Evolutionary conservation across 2,329 filamentous ascomycete genomes (phyloP).

Genomic region (Chrysosporium queenslandicum): DNA sequence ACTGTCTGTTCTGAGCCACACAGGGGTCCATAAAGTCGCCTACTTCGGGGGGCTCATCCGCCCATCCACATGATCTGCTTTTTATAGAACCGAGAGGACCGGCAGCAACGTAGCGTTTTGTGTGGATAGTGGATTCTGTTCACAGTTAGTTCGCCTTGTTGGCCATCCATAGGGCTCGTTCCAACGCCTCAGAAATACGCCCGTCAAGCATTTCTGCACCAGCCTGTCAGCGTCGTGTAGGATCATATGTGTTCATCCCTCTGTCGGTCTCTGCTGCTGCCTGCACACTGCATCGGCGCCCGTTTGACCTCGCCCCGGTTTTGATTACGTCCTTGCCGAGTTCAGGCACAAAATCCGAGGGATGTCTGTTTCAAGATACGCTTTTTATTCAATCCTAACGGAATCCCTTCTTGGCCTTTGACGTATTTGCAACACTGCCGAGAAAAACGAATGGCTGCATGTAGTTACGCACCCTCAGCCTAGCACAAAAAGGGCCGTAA

Average conservation of each 20-base stretch:
- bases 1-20: background rate
- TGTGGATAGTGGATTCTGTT: background rate
- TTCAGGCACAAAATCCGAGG: constrained; percentile 9
- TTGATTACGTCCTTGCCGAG: constrained; percentile 9
- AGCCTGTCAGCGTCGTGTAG: background rate
- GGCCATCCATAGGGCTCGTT: constrained; percentile 8
- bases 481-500: background rate
- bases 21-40: background rate
- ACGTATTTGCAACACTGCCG: constrained; percentile 9
- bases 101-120: background rate
- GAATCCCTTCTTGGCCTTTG: constrained; percentile 9
- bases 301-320: constrained; percentile 10
- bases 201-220: background rate
- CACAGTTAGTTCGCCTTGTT: background rate
- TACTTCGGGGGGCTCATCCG: background rate
- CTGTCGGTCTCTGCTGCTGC: constrained; percentile 7
- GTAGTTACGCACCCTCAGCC: constrained; percentile 1
- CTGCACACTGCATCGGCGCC: constrained; percentile 12
- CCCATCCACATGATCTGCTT: constrained; percentile 8
- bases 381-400: constrained; percentile 2
- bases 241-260: constrained; percentile 11
- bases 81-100: constrained; percentile 6
- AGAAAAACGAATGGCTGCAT: constrained; percentile 5
- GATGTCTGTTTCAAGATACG: constrained; percentile 9
- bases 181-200: constrained; percentile 8